phyloP scores from a whole-genome alignment of 2,329 filamentous ascomycete genomes.

The Xylariaceae sp. region DNA sequence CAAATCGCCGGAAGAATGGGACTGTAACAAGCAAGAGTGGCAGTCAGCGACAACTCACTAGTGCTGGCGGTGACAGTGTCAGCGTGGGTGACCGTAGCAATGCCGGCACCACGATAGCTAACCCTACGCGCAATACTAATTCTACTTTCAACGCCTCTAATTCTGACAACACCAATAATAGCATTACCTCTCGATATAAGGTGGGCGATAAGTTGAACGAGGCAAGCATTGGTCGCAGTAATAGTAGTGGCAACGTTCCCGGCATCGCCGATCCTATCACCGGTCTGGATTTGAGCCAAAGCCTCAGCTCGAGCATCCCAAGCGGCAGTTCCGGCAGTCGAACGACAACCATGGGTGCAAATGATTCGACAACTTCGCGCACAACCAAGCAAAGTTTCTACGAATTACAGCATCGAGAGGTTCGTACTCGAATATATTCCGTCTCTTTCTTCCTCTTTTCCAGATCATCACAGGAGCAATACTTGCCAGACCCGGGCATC shows the following conservation, averaged over 20 bases:
- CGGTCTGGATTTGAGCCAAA: neutral
- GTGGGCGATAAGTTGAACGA: constrained; percentile 4
- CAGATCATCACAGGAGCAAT: neutral
- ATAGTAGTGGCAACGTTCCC: constrained; percentile 27
- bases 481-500: neutral
- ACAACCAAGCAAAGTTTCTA: too few relatives aligned
- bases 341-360: constrained; percentile 24
- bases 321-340: constrained; percentile 33
- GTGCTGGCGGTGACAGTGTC: constrained; percentile 49
- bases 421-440: neutral
- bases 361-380: constrained; percentile 43
- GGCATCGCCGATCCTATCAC: neutral
- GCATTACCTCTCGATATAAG: neutral
- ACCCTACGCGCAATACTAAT: neutral
- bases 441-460: neutral
- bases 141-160: constrained; percentile 24
- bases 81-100: constrained; percentile 30
- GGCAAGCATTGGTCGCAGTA: constrained; percentile 16
- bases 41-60: constrained; percentile 56
- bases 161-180: neutral
- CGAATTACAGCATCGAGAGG: constrained; percentile 66
- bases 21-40: constrained; percentile 47
- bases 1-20: constrained; percentile 51
- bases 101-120: constrained; percentile 16
- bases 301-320: constrained; percentile 14